Percentiles rank a stretch among this genome's conserved stretches.
Conservation (phyloP, 176 grass and related monocot genomes). For the Saccharum officinarum region DNA sequence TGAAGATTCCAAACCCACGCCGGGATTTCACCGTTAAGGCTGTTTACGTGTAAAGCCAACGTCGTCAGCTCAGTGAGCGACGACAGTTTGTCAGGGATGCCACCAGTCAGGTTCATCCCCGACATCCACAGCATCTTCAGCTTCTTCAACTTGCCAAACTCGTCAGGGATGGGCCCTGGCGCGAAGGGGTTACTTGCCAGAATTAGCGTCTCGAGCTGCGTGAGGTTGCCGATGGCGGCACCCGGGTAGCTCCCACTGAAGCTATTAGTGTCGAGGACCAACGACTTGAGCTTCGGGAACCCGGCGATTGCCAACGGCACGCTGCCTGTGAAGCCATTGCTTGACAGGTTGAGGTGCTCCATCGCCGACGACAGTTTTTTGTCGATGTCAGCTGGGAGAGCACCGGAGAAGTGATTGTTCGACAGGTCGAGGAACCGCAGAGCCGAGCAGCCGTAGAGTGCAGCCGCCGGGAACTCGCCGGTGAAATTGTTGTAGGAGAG, state of each 20-base stretch:
- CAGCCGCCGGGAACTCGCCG: constrained; percentile 5
- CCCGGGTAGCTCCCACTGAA: constrained; percentile 44
- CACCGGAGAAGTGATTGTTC: constrained; percentile 32
- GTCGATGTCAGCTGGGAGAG: constrained; percentile 21
- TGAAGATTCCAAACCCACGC: constrained; percentile 27
- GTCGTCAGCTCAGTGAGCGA: neutral
- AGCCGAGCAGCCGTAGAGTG: constrained; percentile 41
- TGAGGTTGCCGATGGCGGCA: constrained; percentile 8
- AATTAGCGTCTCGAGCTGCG: constrained; percentile 1
- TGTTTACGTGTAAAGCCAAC: neutral
- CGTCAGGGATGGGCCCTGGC: neutral
- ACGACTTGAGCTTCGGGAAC: constrained; percentile 17
- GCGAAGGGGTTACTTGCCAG: constrained; percentile 30
- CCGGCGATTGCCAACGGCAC: constrained; percentile 27
- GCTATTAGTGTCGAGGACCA: constrained; percentile 23
- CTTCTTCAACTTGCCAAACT: constrained; percentile 28
- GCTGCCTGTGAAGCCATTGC: constrained; percentile 36
- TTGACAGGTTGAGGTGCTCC: constrained; percentile 37
- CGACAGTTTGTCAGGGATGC: constrained; percentile 1
- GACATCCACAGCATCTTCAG: constrained; percentile 19
- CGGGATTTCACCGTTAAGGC: neutral
- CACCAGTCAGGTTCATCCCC: constrained; percentile 17
- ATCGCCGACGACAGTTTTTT: neutral
- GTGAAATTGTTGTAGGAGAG: constrained; percentile 44
- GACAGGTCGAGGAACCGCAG: constrained; percentile 34